A percentile compares a stretch with the other conserved stretches of the same genome.
Evolutionary conservation across 352 stramenopile genomes (phyloP).

Genomic region (Globisporangium polare): DNA sequence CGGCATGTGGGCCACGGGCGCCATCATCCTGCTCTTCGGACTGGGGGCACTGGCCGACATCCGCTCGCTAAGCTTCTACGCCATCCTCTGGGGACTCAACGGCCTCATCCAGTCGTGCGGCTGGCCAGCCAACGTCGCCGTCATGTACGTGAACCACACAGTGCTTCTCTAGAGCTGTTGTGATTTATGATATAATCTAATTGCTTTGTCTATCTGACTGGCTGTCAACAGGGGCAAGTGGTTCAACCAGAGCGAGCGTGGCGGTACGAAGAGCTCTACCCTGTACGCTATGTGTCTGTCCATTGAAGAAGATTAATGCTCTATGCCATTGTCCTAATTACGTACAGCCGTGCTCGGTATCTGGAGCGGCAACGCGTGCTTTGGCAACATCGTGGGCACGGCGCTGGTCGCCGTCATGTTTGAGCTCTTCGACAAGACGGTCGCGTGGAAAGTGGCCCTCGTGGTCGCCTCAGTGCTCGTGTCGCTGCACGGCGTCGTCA

Average conservation of each 20-base stretch:
- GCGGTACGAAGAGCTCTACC: constrained; percentile 20
- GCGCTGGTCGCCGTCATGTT: constrained; percentile 80
- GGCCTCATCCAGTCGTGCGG: constrained; percentile 80
- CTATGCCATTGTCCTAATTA: background rate
- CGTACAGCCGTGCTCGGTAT: constrained; percentile 87
- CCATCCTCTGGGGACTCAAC: constrained; percentile 67
- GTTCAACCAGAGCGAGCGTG: constrained; percentile 76
- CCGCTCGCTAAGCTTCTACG: constrained; percentile 69
- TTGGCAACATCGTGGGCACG: constrained; percentile 94
- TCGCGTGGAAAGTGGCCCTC: constrained; percentile 90
- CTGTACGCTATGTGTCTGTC: background rate
- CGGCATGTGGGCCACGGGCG: constrained; percentile 66
- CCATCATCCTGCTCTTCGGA: constrained; percentile 57
- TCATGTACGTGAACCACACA: constrained; percentile 53
- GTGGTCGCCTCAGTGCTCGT: constrained; percentile 85
- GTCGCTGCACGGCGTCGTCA: constrained; percentile 83
- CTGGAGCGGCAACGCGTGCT: constrained; percentile 96
- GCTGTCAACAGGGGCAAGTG: constrained; percentile 89
- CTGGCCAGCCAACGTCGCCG: constrained; percentile 68
- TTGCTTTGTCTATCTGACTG: background rate
- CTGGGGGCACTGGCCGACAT: constrained; percentile 54
- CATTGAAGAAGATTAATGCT: constrained; percentile 6
- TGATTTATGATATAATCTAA: constrained; percentile 52
- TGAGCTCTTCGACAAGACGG: constrained; percentile 60
- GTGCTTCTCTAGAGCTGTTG: constrained; percentile 34